A percentile compares a stretch with the other conserved stretches of the same genome.
Evolutionary conservation across 1,284 basidiomycete genomes (phyloP).

Genomic region (Apiotrichum veenhuisii): DNA sequence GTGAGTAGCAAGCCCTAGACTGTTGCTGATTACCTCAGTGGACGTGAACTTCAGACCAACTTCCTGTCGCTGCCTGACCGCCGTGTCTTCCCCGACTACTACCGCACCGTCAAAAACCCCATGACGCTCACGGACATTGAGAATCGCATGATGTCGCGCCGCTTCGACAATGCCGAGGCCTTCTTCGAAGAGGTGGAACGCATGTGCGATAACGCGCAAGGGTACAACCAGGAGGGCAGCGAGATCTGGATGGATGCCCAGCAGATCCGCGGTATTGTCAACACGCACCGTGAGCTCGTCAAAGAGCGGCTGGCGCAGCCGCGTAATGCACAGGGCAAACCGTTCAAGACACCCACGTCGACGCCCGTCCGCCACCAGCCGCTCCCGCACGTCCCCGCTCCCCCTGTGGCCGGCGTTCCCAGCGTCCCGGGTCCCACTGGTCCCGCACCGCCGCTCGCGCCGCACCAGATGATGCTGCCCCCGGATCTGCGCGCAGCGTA

Average conservation of each 20-base stretch:
- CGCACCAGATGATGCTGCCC: conserved; percentile 3
- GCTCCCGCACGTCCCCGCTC: neutral
- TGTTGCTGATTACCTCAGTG: conserved; percentile 18
- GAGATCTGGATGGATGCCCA: conserved; percentile 80
- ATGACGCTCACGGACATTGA: conserved; percentile 80
- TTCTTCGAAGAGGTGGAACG: conserved; percentile 77
- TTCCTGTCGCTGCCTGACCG: conserved; percentile 75
- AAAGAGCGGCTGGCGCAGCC: conserved; percentile 14
- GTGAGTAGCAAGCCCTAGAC: conserved; percentile 23
- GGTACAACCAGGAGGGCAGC: conserved; percentile 82
- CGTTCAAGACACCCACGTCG: neutral
- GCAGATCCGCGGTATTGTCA: conserved; percentile 45
- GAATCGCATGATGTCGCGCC: conserved; percentile 64
- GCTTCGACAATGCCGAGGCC: conserved; percentile 65
- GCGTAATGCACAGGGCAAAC: neutral
- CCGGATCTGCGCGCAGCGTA: conserved; percentile 3
- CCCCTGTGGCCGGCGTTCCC: too few species aligned
- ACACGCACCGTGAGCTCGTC: conserved; percentile 12
- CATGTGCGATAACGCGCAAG: conserved; percentile 84
- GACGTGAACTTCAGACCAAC: conserved; percentile 62
- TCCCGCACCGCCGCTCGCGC: neutral
- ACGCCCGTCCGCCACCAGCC: conserved; percentile 4
- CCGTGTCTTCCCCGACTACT: conserved; percentile 85
- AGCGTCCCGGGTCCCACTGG: neutral
- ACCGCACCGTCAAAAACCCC: conserved; percentile 75